Conservation (phyloP, 192 early-diverging fungal genomes). For the Dispira parvispora region DNA sequence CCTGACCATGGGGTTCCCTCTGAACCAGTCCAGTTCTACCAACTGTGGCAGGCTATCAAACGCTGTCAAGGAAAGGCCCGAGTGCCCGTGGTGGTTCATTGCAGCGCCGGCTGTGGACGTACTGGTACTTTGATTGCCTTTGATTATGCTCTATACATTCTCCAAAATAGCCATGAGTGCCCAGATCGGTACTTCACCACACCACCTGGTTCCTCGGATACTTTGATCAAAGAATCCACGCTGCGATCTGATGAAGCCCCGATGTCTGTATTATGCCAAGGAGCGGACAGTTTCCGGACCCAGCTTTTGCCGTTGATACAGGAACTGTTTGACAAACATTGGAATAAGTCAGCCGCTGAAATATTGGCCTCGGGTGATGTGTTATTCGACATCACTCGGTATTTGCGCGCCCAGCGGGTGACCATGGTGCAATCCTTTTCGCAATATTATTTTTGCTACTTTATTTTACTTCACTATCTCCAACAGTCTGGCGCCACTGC, state of each 20-base stretch:
- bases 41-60: not conserved
- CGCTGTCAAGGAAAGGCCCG: not conserved
- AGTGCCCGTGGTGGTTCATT: constrained; percentile 61
- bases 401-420: constrained; percentile 55
- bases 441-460: constrained; percentile 66
- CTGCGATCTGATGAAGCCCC: not conserved
- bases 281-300: not conserved
- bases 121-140: constrained; percentile 72
- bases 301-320: not conserved
- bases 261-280: not conserved
- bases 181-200: constrained; percentile 11
- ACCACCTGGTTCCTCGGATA: constrained; percentile 11
- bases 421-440: constrained; percentile 63
- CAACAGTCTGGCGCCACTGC: too few species aligned
- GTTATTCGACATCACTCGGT: constrained; percentile 34
- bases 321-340: not conserved
- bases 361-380: constrained; percentile 27
- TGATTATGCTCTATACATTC: constrained; percentile 22
- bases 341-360: not conserved
- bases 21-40: constrained; percentile 19
- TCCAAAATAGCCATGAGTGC: not conserved
- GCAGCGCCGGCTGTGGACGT: constrained; percentile 72
- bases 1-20: constrained; percentile 62
- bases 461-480: not conserved
- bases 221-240: not conserved